Evolutionary conservation across 768 basidiomycete species (phyloP).

Genomic region (Dioszegia hungarica): DNA sequence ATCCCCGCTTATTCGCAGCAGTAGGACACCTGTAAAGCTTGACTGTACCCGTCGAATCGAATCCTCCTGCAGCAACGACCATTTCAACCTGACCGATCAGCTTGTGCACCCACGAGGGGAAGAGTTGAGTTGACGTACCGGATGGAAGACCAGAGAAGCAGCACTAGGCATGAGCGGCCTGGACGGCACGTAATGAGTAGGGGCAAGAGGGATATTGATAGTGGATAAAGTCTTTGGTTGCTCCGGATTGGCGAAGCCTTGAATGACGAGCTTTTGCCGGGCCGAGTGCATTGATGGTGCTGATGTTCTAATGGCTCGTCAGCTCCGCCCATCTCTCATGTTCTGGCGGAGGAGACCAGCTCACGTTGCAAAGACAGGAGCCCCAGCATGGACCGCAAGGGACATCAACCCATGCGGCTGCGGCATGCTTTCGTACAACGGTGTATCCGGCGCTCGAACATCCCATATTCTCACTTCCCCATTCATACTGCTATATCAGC

Average conservation of each 20-base stretch:
- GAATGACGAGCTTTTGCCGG: slow-evolving; percentile 37
- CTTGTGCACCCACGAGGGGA: background rate
- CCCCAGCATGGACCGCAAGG: slow-evolving; percentile 78
- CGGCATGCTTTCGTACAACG: slow-evolving; percentile 61
- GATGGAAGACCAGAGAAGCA: slow-evolving; percentile 48
- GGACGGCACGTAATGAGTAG: slow-evolving; percentile 9
- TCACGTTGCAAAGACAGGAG: slow-evolving; percentile 80
- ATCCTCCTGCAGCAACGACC: slow-evolving; percentile 47
- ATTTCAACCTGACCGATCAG: slow-evolving; percentile 35
- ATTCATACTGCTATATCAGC: slow-evolving; percentile 59
- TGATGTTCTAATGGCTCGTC: slow-evolving; percentile 20
- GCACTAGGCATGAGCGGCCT: slow-evolving; percentile 39
- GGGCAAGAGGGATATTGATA: slow-evolving; percentile 30
- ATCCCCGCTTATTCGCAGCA: background rate
- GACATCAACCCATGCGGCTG: slow-evolving; percentile 70
- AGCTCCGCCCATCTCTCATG: too few relatives aligned
- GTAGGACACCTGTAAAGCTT: slow-evolving; percentile 34
- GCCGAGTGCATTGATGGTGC: slow-evolving; percentile 32
- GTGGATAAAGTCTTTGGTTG: slow-evolving; percentile 31
- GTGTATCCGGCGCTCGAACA: slow-evolving; percentile 60
- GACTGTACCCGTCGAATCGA: slow-evolving; percentile 42
- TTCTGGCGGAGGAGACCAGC: too few relatives aligned
- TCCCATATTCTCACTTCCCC: slow-evolving; percentile 93
- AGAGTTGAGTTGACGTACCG: slow-evolving; percentile 38
- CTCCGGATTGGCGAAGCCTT: slow-evolving; percentile 32